These are phyloP conservation scores for Cyberlindnera petersonii DNA, from an alignment of 805 yeast species.

Conservation along the genomic window DNA sequence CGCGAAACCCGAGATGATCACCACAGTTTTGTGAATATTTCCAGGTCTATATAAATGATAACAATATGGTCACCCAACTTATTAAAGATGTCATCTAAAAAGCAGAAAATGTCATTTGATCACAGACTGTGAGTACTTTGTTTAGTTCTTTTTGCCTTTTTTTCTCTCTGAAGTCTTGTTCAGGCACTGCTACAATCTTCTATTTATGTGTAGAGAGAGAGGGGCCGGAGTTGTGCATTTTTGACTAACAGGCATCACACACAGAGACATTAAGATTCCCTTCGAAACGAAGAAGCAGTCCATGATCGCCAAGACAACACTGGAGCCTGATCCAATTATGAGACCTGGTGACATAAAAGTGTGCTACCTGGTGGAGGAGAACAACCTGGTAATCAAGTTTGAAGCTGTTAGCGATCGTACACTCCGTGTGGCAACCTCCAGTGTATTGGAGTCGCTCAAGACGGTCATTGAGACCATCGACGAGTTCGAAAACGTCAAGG, in stretches of 20 bases:
- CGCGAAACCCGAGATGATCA: too few species aligned
- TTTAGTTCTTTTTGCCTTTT: background rate
- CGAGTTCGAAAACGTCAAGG: constrained; percentile 44
- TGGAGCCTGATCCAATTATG: constrained; percentile 78
- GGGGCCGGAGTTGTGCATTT: too few species aligned
- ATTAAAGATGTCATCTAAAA: constrained; percentile 6
- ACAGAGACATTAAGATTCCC: constrained; percentile 55
- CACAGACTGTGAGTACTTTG: constrained; percentile 16
- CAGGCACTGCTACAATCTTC: too few species aligned
- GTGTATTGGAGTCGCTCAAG: constrained; percentile 69
- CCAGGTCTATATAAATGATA: too few species aligned
- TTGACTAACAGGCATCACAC: background rate
- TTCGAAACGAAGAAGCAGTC: constrained; percentile 60
- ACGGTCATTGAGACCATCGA: constrained; percentile 79
- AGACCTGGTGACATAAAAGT: constrained; percentile 62
- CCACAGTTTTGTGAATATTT: too few species aligned
- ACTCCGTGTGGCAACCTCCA: constrained; percentile 80
- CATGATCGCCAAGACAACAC: constrained; percentile 52
- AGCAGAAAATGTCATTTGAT: constrained; percentile 17
- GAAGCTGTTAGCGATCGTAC: constrained; percentile 66
- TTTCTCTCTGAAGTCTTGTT: too few species aligned
- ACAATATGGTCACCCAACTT: background rate
- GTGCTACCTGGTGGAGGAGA: constrained; percentile 34
- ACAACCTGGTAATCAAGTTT: constrained; percentile 43
- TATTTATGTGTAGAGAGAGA: too few species aligned